A percentile compares a stretch with the other conserved stretches of the same genome.
These are phyloP conservation scores for Cladorrhinum sp. DNA, from an alignment of 2,329 filamentous ascomycete species.

Conservation along the genomic window DNA sequence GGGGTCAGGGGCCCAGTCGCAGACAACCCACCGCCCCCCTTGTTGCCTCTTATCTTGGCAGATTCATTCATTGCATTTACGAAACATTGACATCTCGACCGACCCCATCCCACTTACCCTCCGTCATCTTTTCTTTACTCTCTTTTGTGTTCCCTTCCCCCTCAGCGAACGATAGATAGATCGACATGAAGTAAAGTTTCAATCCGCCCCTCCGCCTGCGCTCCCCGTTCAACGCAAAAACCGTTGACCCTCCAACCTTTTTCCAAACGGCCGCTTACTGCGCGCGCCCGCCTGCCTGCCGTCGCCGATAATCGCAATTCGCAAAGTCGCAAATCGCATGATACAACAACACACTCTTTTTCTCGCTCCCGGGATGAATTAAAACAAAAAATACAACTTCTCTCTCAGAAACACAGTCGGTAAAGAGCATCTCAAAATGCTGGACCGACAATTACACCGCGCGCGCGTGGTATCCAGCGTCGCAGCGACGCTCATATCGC, in stretches of 20 bases:
- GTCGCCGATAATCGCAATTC: background rate
- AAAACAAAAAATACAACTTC: background rate
- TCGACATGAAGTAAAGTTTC: background rate
- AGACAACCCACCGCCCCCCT: background rate
- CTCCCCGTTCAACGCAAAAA: too few relatives aligned
- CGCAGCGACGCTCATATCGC: slow-evolving; percentile 77
- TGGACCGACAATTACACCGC: slow-evolving; percentile 51
- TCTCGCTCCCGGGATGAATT: background rate
- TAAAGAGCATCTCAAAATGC: slow-evolving; percentile 33
- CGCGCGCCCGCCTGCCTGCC: background rate
- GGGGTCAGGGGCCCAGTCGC: background rate
- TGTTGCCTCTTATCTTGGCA: background rate
- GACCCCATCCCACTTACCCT: too few relatives aligned
- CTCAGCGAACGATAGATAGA: background rate
- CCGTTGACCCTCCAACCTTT: too few relatives aligned
- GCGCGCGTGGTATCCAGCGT: slow-evolving; percentile 78
- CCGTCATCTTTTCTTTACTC: background rate
- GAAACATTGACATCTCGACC: background rate
- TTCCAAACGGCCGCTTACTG: background rate
- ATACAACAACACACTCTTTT: background rate
- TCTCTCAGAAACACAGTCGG: background rate
- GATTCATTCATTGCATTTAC: background rate
- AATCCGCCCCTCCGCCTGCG: background rate
- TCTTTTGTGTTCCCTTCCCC: background rate
- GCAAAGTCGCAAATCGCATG: background rate